phyloP scores from a whole-genome alignment of 495 filamentous ascomycete genomes.

The Melanomma pulvis-pyrius region DNA sequence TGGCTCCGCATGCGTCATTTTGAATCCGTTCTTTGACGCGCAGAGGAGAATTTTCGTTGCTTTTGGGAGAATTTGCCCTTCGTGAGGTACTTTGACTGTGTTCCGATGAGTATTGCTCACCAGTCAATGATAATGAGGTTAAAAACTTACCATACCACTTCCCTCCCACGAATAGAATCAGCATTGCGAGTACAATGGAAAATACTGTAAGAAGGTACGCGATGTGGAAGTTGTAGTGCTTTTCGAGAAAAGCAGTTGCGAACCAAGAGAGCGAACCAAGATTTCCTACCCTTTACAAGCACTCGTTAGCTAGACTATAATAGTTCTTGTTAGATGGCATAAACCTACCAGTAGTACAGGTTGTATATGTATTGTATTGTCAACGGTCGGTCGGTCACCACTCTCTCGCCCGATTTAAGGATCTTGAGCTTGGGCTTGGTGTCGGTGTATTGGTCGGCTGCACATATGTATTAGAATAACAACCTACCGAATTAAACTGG shows the following conservation, averaged over 20 bases:
- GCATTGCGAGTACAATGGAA: conserved; percentile 32
- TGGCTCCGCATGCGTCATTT: conserved; percentile 40
- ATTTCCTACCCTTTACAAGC: conserved; percentile 51
- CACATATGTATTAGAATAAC: conserved; percentile 30
- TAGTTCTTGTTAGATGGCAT: no score
- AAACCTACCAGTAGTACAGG: conserved; percentile 62
- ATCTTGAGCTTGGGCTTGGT: conserved; percentile 52
- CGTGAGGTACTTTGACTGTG: conserved; percentile 46
- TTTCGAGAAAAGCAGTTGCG: conserved; percentile 52
- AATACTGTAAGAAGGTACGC: conserved; percentile 50
- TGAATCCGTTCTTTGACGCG: conserved; percentile 37
- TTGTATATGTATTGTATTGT: conserved; percentile 67
- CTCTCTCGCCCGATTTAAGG: conserved; percentile 53
- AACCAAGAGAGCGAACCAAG: conserved; percentile 53
- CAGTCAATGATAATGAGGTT: no score
- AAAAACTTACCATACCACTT: conserved; percentile 24
- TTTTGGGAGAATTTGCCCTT: conserved; percentile 50
- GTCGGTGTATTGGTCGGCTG: conserved; percentile 59
- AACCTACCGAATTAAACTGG: background rate
- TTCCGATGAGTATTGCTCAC: background rate
- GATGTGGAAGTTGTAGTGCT: conserved; percentile 52
- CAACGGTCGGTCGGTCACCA: conserved; percentile 61
- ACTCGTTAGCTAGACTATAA: background rate
- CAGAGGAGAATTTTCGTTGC: conserved; percentile 42
- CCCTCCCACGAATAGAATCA: conserved; percentile 6